Percentiles rank a stretch among this genome's conserved stretches.
phyloP scores from a whole-genome alignment of 371 early-diverging fungal species.

The Lichtheimia ornata region DNA sequence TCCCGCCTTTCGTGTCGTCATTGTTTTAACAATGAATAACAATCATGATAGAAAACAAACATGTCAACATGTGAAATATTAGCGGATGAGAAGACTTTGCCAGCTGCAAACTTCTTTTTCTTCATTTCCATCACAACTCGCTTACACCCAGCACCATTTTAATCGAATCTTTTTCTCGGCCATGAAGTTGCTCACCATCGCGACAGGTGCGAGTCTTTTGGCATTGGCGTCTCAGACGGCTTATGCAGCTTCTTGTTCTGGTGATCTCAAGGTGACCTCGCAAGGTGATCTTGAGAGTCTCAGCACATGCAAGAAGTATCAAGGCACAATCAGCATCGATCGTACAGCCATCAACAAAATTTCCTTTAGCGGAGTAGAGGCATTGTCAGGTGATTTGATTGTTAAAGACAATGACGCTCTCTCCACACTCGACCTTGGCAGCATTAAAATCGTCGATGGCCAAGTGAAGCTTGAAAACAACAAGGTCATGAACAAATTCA shows the following conservation, averaged over 20 bases:
- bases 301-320: slow-evolving; percentile 14
- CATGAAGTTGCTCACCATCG: too few species aligned
- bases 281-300: slow-evolving; percentile 20
- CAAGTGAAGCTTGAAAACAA: slow-evolving; percentile 45
- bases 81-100: too few species aligned
- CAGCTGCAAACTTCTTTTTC: too few species aligned
- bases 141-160: too few species aligned
- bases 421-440: background rate
- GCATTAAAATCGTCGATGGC: slow-evolving; percentile 31
- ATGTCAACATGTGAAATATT: too few species aligned
- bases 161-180: too few species aligned
- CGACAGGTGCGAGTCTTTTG: too few species aligned
- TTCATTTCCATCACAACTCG: too few species aligned
- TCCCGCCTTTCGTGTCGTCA: too few species aligned
- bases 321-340: slow-evolving; percentile 19
- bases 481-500: slow-evolving; percentile 36
- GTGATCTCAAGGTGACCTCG: slow-evolving; percentile 20
- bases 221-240: background rate
- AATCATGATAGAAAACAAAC: too few species aligned
- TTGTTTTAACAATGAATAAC: too few species aligned
- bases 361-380: slow-evolving; percentile 15
- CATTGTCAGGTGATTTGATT: slow-evolving; percentile 17
- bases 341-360: slow-evolving; percentile 7
- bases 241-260: slow-evolving; percentile 12
- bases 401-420: slow-evolving; percentile 20